Evolutionary conservation across 805 yeast genomes (phyloP), one percentile per base, ranked within the genome.

Genomic region (Saccharomycopsis fodiens): DNA sequence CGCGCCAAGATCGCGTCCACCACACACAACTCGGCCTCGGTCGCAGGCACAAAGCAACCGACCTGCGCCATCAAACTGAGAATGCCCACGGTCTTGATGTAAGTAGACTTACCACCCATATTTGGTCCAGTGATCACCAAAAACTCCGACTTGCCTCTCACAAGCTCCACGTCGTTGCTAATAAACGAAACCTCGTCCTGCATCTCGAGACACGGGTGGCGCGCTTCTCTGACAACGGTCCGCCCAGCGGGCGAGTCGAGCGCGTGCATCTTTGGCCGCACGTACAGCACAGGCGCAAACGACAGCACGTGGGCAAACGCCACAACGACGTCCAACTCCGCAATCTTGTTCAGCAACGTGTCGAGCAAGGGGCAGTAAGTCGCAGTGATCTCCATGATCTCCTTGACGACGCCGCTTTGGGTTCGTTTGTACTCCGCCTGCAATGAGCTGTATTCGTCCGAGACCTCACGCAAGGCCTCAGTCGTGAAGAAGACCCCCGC

Each of bases 61-160:
- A 87, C 76, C 60, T 89, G 97, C 22, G 86, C 85, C 85, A 89
- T 73, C 40, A 89, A 65, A 2, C 93, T 81, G 45, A 88, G 82
- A 1, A 84, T 93, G 10, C 96, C 97, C 40, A 85, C 71, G 57
- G 89, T 95, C 52, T 96, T 73, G 41, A 89, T 87, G 60, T 85
- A 89, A 0, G 97, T 89, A 0, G 96, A 87, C 61, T 89, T 89
- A 59, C 97, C 97, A 51, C 97, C 97, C 97, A 89, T 89, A 60
- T 89, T 89, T 31, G 97, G 97, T 29, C 97, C 97, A 0, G 97
- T 89, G 21, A 93, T 86, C 17, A 93, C 83, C 5, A 78, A 69
- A 56, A 93, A 91, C 48, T 85, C 88, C 12, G 76, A 68, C 3
- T 63, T 60, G 13, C 69, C 74, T 40, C 77, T 76, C 12, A 70